Percentiles rank a stretch among this genome's conserved stretches.
These are phyloP conservation scores for Termitomyces sp. DNA, from an alignment of 768 basidiomycete species.

Conservation along the genomic window DNA sequence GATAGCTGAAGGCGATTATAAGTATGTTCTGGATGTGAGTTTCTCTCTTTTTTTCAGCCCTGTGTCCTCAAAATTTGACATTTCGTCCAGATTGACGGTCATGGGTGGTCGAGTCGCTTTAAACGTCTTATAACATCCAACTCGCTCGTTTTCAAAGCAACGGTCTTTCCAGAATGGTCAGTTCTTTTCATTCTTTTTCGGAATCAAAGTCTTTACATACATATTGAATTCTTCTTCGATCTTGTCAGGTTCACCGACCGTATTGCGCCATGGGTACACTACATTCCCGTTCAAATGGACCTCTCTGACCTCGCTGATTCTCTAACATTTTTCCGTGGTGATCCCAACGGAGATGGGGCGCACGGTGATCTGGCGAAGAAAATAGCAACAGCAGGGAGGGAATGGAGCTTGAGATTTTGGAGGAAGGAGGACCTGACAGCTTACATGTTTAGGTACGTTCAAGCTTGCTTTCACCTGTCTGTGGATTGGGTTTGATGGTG, in stretches of 20 bases:
- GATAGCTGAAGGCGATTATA: conserved; percentile 43
- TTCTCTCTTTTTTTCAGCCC: conserved; percentile 4
- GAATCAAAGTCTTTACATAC: background rate
- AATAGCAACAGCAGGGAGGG: conserved; percentile 50
- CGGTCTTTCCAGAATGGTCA: conserved; percentile 62
- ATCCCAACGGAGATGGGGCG: background rate
- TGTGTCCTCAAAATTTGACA: background rate
- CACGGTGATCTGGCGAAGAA: conserved; percentile 44
- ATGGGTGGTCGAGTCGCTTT: conserved; percentile 61
- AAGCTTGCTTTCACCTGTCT: background rate
- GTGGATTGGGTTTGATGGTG: background rate
- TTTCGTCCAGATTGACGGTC: conserved; percentile 39
- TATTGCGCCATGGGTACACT: conserved; percentile 64
- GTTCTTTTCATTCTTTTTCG: conserved; percentile 3
- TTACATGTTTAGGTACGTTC: conserved; percentile 46
- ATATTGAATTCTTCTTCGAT: background rate
- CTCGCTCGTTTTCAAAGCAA: conserved; percentile 56
- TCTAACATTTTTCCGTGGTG: background rate
- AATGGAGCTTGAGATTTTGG: conserved; percentile 57
- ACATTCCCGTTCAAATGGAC: conserved; percentile 59
- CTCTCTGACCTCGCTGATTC: background rate
- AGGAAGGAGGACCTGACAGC: conserved; percentile 52
- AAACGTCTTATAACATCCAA: conserved; percentile 55
- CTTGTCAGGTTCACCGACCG: conserved; percentile 43
- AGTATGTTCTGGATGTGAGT: conserved; percentile 53